Evolutionary conservation across 352 stramenopile species (phyloP).

Genomic region (Achlya hypogyna): DNA sequence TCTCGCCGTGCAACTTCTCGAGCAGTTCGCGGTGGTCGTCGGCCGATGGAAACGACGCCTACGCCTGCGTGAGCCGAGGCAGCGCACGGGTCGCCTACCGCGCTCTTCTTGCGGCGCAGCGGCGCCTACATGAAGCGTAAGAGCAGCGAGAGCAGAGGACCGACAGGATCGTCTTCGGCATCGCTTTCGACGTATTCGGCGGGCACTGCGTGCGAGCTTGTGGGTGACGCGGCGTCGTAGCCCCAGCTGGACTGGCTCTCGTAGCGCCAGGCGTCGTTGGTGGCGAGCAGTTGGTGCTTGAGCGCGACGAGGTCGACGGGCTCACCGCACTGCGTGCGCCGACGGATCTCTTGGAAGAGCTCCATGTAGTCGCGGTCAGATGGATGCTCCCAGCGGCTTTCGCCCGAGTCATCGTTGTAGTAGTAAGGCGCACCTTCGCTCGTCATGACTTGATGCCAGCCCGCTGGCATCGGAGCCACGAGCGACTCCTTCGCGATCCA

Average conservation of each 20-base stretch:
- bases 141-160: no score
- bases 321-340: conserved; percentile 24
- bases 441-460: conserved; percentile 58
- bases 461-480: conserved; percentile 51
- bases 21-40: conserved; percentile 8
- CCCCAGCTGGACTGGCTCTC: conserved; percentile 10
- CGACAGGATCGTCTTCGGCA: neutral
- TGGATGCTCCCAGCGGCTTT: conserved; percentile 78
- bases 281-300: conserved; percentile 29
- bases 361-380: conserved; percentile 60
- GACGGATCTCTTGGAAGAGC: conserved; percentile 38
- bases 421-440: conserved; percentile 61
- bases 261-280: conserved; percentile 8
- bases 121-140: neutral
- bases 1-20: conserved; percentile 5
- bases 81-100: neutral
- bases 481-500: conserved; percentile 73
- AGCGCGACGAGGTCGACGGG: conserved; percentile 22
- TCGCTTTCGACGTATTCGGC: neutral
- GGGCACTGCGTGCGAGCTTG: neutral
- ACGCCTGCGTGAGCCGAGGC: neutral
- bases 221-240: neutral
- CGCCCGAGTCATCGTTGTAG: conserved; percentile 64
- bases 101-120: neutral
- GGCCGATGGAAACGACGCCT: neutral